Percentiles rank a stretch among this genome's conserved stretches.
phyloP scores from a whole-genome alignment of 2,329 filamentous ascomycete genomes.

The Corynespora cassiicola region DNA sequence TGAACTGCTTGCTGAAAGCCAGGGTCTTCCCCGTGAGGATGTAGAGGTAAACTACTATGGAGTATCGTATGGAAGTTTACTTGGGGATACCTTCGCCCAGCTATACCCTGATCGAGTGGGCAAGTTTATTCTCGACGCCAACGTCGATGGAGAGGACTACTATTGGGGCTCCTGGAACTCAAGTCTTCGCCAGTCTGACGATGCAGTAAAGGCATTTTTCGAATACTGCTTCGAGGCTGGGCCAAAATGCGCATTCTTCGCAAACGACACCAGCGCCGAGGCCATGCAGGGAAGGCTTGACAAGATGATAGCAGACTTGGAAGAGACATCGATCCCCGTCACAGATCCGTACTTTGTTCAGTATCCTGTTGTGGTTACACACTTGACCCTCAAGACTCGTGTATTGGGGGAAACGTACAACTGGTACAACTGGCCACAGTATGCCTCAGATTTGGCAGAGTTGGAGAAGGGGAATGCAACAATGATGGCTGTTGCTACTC shows the following conservation, averaged over 20 bases:
- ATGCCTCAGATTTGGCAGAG: constrained; percentile 10
- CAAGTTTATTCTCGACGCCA: constrained; percentile 44
- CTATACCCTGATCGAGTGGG: constrained; percentile 22
- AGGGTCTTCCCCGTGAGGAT: neutral
- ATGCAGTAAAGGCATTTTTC: constrained; percentile 54
- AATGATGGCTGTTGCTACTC: neutral
- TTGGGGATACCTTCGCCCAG: constrained; percentile 25
- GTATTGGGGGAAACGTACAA: constrained; percentile 3
- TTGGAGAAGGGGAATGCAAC: constrained; percentile 14
- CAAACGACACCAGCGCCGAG: constrained; percentile 17
- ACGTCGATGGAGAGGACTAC: constrained; percentile 33
- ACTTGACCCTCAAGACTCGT: constrained; percentile 1
- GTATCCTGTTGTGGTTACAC: constrained; percentile 12
- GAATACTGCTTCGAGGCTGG: constrained; percentile 60
- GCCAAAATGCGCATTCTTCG: constrained; percentile 17
- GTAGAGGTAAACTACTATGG: constrained; percentile 45
- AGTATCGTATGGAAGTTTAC: constrained; percentile 50
- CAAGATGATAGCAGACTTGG: constrained; percentile 12
- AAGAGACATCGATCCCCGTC: constrained; percentile 9
- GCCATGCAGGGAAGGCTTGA: constrained; percentile 20
- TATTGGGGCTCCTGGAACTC: constrained; percentile 7
- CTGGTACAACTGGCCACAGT: constrained; percentile 11
- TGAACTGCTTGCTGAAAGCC: neutral
- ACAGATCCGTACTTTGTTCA: neutral
- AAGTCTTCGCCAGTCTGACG: constrained; percentile 11